Evolutionary conservation across 2,329 filamentous ascomycete genomes (phyloP), one percentile per base, ranked within the genome.

Genomic region (Blastomyces percursus): DNA sequence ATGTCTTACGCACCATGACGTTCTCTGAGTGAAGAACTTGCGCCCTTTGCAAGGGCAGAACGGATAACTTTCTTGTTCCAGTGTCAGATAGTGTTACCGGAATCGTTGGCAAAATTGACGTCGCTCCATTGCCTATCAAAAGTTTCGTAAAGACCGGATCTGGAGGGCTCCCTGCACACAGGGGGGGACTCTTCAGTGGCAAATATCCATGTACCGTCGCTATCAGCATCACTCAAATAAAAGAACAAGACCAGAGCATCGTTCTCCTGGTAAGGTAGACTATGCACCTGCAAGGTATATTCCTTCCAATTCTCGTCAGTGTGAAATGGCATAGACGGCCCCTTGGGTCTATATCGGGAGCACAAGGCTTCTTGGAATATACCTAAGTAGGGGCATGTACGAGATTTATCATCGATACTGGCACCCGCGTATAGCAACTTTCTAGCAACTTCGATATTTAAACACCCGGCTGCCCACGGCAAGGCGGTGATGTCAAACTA

Each of bases 161-260:
- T 12, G 46, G 58, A 6, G 12, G 14, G 16, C 12, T 35, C 3
- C 44, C 38, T 24, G 63, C 63, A n/a, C 11, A 2, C 30, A 56
- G 60, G n/a, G 32, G 61, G 35, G 14, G 42, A 60, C 12, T 14
- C 19, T 8, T 27, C 35, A 55, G 24, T 44, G 21, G 5, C 46
- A 7, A 7, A 44, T 1, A 42, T 56, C 24, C 9, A 44, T 1
- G 50, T 56, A 32, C 9, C 19, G 1, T 65, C 35, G 40, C 63
- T 9, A 46, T 61, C 44, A 21, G 62, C 21, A 12, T 59, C 61
- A 7, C 48, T 61, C 61, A 30, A 65, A 50, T n/a, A 65, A 40
- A 65, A 40, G n/a, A 65, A 16, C 30, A 51, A 21, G 2, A 64
- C 0, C n/a, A 65, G 8, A 8, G 35, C 24, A 21, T 60, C 44